A percentile compares a stretch with the other conserved stretches of the same genome.
phyloP scores from a whole-genome alignment of 306 rosid species.

The Hippophae gyantsensis region DNA sequence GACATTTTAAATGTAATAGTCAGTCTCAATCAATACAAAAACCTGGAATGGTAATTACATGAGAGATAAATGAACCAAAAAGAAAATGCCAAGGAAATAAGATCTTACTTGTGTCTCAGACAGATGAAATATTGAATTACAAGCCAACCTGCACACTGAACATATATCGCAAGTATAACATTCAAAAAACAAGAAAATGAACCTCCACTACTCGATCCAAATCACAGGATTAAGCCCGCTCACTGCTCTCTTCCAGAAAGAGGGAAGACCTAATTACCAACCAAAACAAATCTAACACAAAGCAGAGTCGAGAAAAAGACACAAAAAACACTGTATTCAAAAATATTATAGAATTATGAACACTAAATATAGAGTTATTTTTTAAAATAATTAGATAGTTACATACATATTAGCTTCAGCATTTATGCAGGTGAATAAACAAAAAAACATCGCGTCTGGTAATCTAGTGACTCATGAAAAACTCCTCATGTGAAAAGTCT shows the following conservation, averaged over 20 bases:
- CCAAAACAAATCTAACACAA: not conserved
- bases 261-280: not conserved
- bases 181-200: conserved; percentile 8
- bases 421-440: too few relatives aligned
- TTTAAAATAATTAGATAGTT: too few relatives aligned
- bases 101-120: conserved; percentile 56
- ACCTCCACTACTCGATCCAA: not conserved
- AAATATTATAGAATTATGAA: too few relatives aligned
- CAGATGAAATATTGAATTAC: conserved; percentile 36
- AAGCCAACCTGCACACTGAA: conserved; percentile 47
- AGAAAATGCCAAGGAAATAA: conserved; percentile 16
- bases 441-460: too few relatives aligned
- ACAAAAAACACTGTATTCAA: too few relatives aligned
- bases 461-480: too few relatives aligned
- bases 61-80: conserved; percentile 4
- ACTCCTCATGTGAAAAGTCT: too few relatives aligned
- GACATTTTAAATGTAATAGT: not conserved
- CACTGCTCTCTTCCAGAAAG: not conserved
- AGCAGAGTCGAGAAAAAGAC: not conserved
- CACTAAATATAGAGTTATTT: too few relatives aligned
- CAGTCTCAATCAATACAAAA: conserved; percentile 12
- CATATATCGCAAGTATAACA: conserved; percentile 24
- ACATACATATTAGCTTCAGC: too few relatives aligned
- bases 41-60: conserved; percentile 1
- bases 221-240: not conserved